Base-by-base conservation (phyloP, 2,329 filamentous ascomycete species). In the Fusarium sp. region DNA sequence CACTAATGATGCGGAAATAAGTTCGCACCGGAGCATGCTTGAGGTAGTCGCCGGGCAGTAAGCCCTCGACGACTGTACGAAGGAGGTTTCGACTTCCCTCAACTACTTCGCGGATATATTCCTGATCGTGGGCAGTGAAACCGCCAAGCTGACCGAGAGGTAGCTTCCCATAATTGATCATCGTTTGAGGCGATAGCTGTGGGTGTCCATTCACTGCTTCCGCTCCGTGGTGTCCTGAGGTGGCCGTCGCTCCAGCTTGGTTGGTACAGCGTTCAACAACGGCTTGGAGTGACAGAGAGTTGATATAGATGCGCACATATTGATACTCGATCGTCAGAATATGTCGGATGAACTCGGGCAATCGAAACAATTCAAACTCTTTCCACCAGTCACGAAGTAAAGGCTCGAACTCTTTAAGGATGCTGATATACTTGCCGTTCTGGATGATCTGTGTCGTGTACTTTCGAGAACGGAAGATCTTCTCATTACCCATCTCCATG, bases 261-360 rank as follows among this genome's bases (percentile, higher is more conserved):
- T 74, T 94, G 8, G 94, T 95, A 80, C 93, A 97, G 63, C 95
- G 89, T 80, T 98, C 95, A 7, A 98, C 94, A 5, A 98, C 94
- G 22, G 96, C 96, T 81, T 99, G 96, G 3, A 99, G 84, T 3
- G 95, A 95, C 3, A 99, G 85, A 1, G 95, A 97, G 78, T 98
- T 98, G 81, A 98, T 88, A 77, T 98, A 98, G 51, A 98, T 92
- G 74, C 95, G 89, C 26, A 95, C 94, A 77, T 98, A 98, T 76
- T 98, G 94, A 76, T 96, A 98, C 81, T 99, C 96, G 70, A 98
- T 98, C 9, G 90, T 91, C 31, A 99, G 84, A 61, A 98, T 95
- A 77, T 94, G 90, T 31, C 87, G 83, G 69, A 90, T 90, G 67
- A 87, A 91, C 22, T 83, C 87, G 4, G 90, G 90, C 53, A 92